These are phyloP conservation scores for Talaromyces sp. DNA, from an alignment of 2,329 filamentous ascomycete species.

Conservation along the genomic window DNA sequence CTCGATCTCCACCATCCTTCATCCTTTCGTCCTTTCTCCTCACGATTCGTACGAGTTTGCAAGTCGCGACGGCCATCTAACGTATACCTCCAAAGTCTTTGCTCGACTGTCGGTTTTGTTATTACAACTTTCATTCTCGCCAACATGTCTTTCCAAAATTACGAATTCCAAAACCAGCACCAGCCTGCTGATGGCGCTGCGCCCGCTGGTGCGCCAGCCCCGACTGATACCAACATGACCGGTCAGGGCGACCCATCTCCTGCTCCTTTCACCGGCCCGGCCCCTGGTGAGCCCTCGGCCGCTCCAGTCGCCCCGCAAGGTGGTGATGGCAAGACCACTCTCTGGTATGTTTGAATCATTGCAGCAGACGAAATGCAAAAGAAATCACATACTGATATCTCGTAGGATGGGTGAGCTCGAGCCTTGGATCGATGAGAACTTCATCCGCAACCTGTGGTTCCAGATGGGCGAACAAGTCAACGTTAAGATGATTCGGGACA, in stretches of 20 bases:
- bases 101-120: not conserved
- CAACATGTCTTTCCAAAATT: constrained; percentile 55
- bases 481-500: constrained; percentile 99
- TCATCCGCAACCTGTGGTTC: constrained; percentile 92
- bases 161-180: constrained; percentile 60
- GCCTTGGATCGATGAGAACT: constrained; percentile 99
- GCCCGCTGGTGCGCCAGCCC: constrained; percentile 42
- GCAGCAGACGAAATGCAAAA: constrained; percentile 8
- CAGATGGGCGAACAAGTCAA: constrained; percentile 92
- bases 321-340: constrained; percentile 52
- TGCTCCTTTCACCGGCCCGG: constrained; percentile 46
- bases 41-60: constrained; percentile 35
- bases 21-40: constrained; percentile 31
- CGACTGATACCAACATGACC: constrained; percentile 51
- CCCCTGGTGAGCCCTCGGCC: constrained; percentile 36
- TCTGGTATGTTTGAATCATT: constrained; percentile 41
- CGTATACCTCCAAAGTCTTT: constrained; percentile 4
- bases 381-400: constrained; percentile 14
- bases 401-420: constrained; percentile 97
- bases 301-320: constrained; percentile 45
- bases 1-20: constrained; percentile 20
- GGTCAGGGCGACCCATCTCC: constrained; percentile 54
- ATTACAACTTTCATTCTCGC: constrained; percentile 4
- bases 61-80: constrained; percentile 21
- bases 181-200: constrained; percentile 41